These are phyloP conservation scores for Hymenoscyphus repandus DNA, from an alignment of 2,329 filamentous ascomycete species.

Conservation along the genomic window DNA sequence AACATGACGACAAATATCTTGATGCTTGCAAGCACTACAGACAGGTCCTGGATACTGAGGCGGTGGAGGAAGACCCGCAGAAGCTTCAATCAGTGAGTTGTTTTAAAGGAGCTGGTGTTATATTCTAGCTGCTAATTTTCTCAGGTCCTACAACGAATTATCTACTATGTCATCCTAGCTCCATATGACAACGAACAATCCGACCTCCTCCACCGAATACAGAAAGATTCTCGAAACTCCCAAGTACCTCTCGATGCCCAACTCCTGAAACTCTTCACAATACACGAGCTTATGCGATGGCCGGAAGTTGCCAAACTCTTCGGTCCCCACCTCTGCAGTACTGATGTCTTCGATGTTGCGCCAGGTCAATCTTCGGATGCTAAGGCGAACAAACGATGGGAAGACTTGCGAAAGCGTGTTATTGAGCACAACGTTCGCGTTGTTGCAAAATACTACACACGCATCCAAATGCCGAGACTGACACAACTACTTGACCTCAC, in stretches of 20 bases:
- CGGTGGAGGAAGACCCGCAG: constrained; percentile 81
- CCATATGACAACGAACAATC: constrained; percentile 99
- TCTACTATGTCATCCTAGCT: constrained; percentile 95
- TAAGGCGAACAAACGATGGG: constrained; percentile 82
- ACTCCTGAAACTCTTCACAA: constrained; percentile 89
- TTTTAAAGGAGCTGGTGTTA: background rate
- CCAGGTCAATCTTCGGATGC: constrained; percentile 63
- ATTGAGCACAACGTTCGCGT: constrained; percentile 99
- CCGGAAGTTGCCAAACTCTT: constrained; percentile 86
- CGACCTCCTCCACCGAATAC: constrained; percentile 89
- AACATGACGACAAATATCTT: constrained; percentile 96
- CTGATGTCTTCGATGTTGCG: constrained; percentile 79
- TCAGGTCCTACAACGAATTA: constrained; percentile 85
- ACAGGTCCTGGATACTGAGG: constrained; percentile 92
- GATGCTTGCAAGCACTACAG: constrained; percentile 98
- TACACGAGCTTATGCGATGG: constrained; percentile 97
- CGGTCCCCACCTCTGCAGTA: constrained; percentile 78
- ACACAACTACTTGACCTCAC: constrained; percentile 87
- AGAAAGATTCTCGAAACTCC: constrained; percentile 75
- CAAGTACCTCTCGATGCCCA: constrained; percentile 76
- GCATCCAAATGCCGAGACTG: constrained; percentile 86
- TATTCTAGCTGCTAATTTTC: constrained; percentile 12
- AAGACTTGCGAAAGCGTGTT: constrained; percentile 93
- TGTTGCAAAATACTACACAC: constrained; percentile 97
- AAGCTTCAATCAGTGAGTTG: constrained; percentile 75